A percentile compares a stretch with the other conserved stretches of the same genome.
These are phyloP conservation scores for Infundibulicybe gibba DNA, from an alignment of 768 basidiomycete species.

Conservation along the genomic window DNA sequence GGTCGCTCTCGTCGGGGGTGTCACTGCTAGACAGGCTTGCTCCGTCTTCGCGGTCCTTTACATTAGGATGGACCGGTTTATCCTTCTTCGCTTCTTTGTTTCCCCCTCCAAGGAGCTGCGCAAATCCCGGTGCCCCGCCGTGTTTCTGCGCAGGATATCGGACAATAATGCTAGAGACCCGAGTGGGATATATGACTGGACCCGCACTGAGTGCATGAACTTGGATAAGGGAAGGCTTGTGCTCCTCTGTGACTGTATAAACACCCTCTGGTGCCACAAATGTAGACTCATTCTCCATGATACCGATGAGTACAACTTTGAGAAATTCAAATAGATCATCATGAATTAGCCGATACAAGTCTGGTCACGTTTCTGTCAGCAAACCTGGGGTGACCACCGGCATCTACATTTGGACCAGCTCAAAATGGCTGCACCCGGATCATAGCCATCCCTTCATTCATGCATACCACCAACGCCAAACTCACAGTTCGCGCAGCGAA, in stretches of 20 bases:
- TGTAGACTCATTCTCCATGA: conserved; percentile 80
- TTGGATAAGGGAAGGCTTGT: conserved; percentile 57
- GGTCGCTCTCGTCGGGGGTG: conserved; percentile 59
- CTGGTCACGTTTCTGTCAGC: background rate
- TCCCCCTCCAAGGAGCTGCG: conserved; percentile 58
- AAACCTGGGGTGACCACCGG: background rate
- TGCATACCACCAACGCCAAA: conserved; percentile 32
- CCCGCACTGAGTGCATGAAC: conserved; percentile 34
- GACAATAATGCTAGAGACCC: conserved; percentile 57
- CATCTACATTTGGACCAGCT: conserved; percentile 10
- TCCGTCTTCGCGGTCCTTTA: conserved; percentile 60
- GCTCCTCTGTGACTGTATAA: conserved; percentile 84
- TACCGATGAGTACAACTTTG: too few relatives aligned
- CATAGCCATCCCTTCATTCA: conserved; percentile 31
- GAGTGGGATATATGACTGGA: conserved; percentile 50
- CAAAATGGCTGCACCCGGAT: conserved; percentile 31
- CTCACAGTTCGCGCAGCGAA: conserved; percentile 17
- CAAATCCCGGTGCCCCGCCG: conserved; percentile 56
- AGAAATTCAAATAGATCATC: conserved; percentile 9
- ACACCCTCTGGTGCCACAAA: conserved; percentile 91
- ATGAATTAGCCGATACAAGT: background rate
- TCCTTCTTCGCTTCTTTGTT: conserved; percentile 66
- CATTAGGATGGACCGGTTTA: conserved; percentile 30
- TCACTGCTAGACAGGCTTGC: conserved; percentile 82
- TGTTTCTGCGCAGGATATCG: conserved; percentile 58